Base-by-base conservation (phyloP, 305 asterid genomes). In the Rubia tinctorum region DNA sequence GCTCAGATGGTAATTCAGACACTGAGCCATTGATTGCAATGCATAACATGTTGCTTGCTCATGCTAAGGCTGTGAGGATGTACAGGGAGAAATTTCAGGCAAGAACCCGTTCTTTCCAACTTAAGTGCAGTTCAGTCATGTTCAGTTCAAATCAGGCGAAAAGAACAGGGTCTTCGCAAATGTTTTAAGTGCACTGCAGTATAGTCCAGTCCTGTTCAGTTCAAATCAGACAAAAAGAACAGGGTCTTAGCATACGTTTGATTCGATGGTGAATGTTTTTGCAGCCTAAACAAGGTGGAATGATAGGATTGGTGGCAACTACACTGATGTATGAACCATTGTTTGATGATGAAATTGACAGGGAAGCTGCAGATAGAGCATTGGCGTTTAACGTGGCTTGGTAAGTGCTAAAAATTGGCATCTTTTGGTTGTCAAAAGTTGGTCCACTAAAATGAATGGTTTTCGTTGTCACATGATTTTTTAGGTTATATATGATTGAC, bases 31-130 rank as follows among this genome's bases (percentile, higher is more conserved):
- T 94, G 67, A 67, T 86, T 60, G 86, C 68, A 1, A 75, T 60
- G 77, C 98, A 92, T 74, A 90, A 92, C 71, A 84, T 87, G 92
- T 68, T 94, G 77, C 67, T 92, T 76, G 97, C 86, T 40, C 98
- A 94, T 79, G 93, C 89, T 75, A 89, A 82, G 81, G 92, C 95
- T 43, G 87, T 83, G 74, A 90, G 85, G 63, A 63, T 90, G 60
- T 94, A 84, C 71, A 87, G 80, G 1, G 84, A 90, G 13, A 80
- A 42, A 34, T 90, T 82, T 76, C 89, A 88, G 95, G 99, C 76
- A 76, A 82, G 85, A 5, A 44, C 27, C 44, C 14, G 11, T 7
- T 58, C 34, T 30, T 30, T 30, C 3, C 3, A 30, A 27, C 12
- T 37, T 55, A 44, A 12, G 0, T 60, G 43, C 40, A 68, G 12